Conservation (phyloP, 176 grass and related monocot species). For the Areca catechu region DNA sequence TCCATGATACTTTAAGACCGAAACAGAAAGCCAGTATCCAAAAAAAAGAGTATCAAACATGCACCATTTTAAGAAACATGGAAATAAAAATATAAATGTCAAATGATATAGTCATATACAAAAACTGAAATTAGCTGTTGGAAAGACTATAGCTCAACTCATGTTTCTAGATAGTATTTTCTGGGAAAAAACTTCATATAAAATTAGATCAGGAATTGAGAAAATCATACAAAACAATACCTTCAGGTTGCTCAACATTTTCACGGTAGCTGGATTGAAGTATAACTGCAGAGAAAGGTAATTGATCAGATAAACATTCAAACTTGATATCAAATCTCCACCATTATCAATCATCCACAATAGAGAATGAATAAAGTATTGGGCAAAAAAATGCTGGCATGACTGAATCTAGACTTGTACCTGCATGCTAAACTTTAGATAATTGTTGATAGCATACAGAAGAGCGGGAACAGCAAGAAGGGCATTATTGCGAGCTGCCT, state of each 20-base stretch:
- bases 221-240: neutral
- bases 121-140: no score
- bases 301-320: neutral
- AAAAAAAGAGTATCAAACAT: no score
- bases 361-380: neutral
- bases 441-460: conserved; percentile 18
- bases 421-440: conserved; percentile 18
- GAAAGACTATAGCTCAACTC: no score
- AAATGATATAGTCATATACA: no score
- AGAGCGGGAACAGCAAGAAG: conserved; percentile 20
- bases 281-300: conserved; percentile 11
- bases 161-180: no score
- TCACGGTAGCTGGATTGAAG: conserved; percentile 20
- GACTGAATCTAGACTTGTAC: neutral
- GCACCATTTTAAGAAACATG: no score
- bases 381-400: neutral
- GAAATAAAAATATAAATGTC: no score
- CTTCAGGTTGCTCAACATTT: conserved; percentile 22
- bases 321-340: neutral
- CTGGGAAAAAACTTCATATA: no score
- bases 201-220: no score
- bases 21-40: no score
- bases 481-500: conserved; percentile 21
- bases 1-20: no score
- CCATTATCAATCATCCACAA: no score